Base-by-base conservation (phyloP, 78 protist genomes). In the Protostelium mycophagum region DNA sequence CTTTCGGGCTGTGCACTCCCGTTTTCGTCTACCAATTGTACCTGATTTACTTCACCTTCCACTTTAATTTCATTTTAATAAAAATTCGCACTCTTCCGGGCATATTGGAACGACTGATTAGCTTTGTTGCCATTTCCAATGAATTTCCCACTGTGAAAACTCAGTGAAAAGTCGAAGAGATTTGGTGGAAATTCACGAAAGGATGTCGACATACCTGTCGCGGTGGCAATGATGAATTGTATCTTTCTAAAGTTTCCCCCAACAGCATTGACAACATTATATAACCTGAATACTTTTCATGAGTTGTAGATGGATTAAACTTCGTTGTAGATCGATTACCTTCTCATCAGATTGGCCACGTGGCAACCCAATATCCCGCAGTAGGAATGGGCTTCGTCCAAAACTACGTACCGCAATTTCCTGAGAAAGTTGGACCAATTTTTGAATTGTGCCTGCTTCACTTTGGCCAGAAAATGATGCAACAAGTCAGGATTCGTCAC, bases 351-450 rank as follows among this genome's bases (percentile, higher is more conserved):
- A 63, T 93, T 93, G 63, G 91, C 37, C 83, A 88, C 87, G 87
- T 93, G 93, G 73, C 93, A 90, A 28, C 95, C 95, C 85, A 93
- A 38, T 1, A 87, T 88, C 31, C 95, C 95, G 34, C 93, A 88
- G 63, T 93, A 93, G 23, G 95, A 88, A 35, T 93, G 95, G 10
- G 92, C 86, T 84, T 93, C 95, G 85, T 93, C 95, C 31, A 93
- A 37, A 0, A 93, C 93, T 25, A 93, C 85, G 39, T 90, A 87
- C 31, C 83, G 86, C 31, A 93, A 35, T 39, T 84, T 89, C 0
- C 37, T 29, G 34, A 86, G 37, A 36, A 86, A 86, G 63, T 23
- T 39, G 31, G 39, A 29, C 88, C 88, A 86, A 28, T 36, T 36
- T 29, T 29, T n/a, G 63, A 29, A 86, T 29, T 36, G 35, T 31